Evolutionary conservation across 2,329 filamentous ascomycete genomes (phyloP).

Genomic region (Beauveria sp.): DNA sequence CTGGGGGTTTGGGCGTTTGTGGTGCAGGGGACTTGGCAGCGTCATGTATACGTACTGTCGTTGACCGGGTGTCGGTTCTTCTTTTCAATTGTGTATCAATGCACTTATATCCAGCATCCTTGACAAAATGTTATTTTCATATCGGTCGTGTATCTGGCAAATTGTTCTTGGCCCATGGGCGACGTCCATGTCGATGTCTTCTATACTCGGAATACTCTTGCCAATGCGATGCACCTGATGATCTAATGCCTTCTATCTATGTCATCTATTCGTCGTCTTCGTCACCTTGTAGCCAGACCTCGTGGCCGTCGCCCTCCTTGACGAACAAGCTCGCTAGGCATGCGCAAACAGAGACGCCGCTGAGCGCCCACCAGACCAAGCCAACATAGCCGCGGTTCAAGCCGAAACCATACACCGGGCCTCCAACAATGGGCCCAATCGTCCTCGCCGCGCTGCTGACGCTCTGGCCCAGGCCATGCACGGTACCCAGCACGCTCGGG

Average conservation of each 20-base stretch:
- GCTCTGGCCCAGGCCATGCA: constrained; percentile 48
- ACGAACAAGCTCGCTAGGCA: constrained; percentile 47
- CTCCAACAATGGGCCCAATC: constrained; percentile 52
- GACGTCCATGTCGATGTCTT: background rate
- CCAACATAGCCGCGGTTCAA: constrained; percentile 50
- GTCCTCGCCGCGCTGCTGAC: constrained; percentile 51
- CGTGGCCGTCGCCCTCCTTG: constrained; percentile 55
- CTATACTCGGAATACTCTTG: background rate
- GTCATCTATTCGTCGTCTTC: constrained; percentile 29
- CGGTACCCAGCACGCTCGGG: constrained; percentile 37
- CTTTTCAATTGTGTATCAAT: background rate
- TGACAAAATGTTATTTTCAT: background rate
- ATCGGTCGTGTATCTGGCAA: background rate
- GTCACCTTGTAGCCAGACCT: constrained; percentile 57
- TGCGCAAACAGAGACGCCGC: constrained; percentile 39
- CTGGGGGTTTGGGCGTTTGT: background rate
- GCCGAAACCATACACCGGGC: constrained; percentile 52
- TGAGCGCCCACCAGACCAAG: constrained; percentile 50
- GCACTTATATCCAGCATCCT: background rate
- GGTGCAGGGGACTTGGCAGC: background rate
- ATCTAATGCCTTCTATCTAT: background rate
- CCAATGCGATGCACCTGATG: background rate
- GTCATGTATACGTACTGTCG: background rate
- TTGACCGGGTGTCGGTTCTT: background rate
- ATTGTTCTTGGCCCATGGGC: background rate